phyloP scores from a whole-genome alignment of 352 stramenopile genomes.

The Globisporangium radiosum region DNA sequence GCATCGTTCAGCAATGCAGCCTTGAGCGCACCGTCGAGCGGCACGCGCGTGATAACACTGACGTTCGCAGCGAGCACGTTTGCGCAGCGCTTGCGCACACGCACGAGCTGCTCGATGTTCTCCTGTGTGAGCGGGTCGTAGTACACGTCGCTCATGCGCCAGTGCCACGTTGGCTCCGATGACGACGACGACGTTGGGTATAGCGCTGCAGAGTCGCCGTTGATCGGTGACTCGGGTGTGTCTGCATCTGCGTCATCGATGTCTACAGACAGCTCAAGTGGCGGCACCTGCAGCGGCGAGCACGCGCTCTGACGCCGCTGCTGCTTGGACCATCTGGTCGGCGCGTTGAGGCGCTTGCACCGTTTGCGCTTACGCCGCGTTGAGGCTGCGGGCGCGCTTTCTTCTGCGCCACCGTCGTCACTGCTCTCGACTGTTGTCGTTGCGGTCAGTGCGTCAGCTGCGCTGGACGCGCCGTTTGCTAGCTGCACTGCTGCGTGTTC shows the following conservation, averaged over 20 bases:
- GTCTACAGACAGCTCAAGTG: conserved; percentile 17
- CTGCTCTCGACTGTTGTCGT: neutral
- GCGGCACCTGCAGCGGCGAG: conserved; percentile 17
- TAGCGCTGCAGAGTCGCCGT: conserved; percentile 31
- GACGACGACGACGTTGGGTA: conserved; percentile 30
- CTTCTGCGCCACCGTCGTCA: neutral
- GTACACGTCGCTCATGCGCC: conserved; percentile 51
- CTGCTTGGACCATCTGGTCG: conserved; percentile 15
- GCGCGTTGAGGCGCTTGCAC: conserved; percentile 35
- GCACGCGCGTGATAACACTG: conserved; percentile 13
- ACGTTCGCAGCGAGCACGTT: conserved; percentile 46
- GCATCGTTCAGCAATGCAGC: conserved; percentile 40
- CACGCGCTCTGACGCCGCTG: conserved; percentile 12
- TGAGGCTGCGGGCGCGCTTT: neutral
- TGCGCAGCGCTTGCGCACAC: conserved; percentile 43
- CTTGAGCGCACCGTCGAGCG: conserved; percentile 32
- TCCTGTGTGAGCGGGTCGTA: conserved; percentile 44
- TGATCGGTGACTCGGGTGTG: conserved; percentile 32
- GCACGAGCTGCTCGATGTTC: conserved; percentile 47
- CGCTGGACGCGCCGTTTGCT: too few relatives aligned
- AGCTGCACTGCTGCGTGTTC: neutral
- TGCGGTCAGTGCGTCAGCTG: too few relatives aligned
- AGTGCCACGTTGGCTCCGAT: conserved; percentile 44
- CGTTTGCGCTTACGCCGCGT: conserved; percentile 32
- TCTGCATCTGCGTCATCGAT: conserved; percentile 7